A percentile compares a stretch with the other conserved stretches of the same genome.
Evolutionary conservation across 2,329 filamentous ascomycete species (phyloP).

Genomic region (Neonectria sp.): DNA sequence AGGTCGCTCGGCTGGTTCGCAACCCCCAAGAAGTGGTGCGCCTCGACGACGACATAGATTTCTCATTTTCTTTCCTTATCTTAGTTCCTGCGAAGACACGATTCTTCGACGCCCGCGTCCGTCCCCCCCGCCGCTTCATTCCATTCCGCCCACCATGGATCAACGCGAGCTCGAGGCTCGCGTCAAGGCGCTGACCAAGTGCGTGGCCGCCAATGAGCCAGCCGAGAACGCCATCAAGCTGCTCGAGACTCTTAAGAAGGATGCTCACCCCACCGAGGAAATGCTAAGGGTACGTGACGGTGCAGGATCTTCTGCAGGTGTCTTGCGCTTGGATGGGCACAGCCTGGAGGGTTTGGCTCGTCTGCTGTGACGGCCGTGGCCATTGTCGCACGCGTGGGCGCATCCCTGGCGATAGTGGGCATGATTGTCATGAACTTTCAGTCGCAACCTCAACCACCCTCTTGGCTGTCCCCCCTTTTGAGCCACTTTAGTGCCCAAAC

Average conservation of each 20-base stretch:
- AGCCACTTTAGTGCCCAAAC: not conserved
- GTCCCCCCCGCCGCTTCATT: constrained; percentile 9
- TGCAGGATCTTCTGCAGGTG: constrained; percentile 4
- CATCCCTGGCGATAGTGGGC: not conserved
- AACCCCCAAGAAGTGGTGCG: constrained; percentile 32
- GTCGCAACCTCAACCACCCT: not conserved
- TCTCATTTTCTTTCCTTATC: constrained; percentile 10
- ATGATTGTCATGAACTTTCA: not conserved
- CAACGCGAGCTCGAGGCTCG: constrained; percentile 84
- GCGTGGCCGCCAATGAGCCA: constrained; percentile 81
- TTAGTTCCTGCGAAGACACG: constrained; percentile 3
- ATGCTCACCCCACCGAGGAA: constrained; percentile 88
- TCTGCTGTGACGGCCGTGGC: not conserved
- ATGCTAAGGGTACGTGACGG: constrained; percentile 78
- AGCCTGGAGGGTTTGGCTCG: constrained; percentile 7
- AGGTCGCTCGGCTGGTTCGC: constrained; percentile 15
- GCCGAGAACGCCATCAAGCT: constrained; percentile 79
- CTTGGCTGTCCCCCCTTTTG: not conserved
- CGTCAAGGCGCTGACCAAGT: constrained; percentile 86
- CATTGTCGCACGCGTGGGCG: constrained; percentile 12
- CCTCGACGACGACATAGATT: constrained; percentile 21
- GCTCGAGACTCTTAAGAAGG: constrained; percentile 84
- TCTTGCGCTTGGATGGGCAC: not conserved
- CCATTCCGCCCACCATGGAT: constrained; percentile 70
- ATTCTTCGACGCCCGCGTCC: constrained; percentile 1